Evolutionary conservation across 1,284 basidiomycete genomes (phyloP), one percentile per base, ranked within the genome.

Genomic region (Cystobasidium pallidum): DNA sequence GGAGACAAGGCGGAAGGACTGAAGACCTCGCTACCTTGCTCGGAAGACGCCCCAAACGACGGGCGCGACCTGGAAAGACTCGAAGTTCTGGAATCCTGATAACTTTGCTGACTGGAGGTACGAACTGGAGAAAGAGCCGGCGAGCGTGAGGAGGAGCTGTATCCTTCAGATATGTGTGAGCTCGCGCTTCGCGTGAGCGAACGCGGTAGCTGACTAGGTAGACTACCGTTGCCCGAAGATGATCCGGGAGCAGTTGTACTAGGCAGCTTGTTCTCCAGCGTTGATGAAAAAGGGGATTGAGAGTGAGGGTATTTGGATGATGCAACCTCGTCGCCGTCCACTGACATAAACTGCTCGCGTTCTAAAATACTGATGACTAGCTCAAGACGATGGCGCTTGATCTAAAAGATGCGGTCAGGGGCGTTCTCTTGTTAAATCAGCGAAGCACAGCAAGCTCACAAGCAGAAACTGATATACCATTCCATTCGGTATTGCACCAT

Each of bases 341-440:
- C 4, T 8, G 59, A 63, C 57, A 62, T 62, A 39, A 71, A 64
- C n/a, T 54, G 11, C 49, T 71, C 61, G 8, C 61, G 28, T 43
- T 75, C 58, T 10, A 76, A 70, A 26, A 74, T 76, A 39, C 57
- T 54, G 7, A 71, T 71, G 43, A 73, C 75, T 2, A 65, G 43
- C n/a, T 66, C 49, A 17, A 76, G 41, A 15, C 30, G 68, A 52
- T 62, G 70, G 21, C 59, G 30, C 41, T 65, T 55, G 21, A 73
- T 36, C 45, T 61, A 26, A 21, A 28, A 28, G 7, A 41, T n/a
- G 1, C 24, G 55, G 28, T 47, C 21, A 47, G 26, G n/a, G 32
- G 17, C 32, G 36, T 32, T 26, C 19, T 21, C 8, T 10, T 26
- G 0, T 24, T 17, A 3, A 32, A 2, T 64, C 19, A 55, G 15